phyloP scores from a whole-genome alignment of 257 asterid species.

The Jacaranda mimosifolia region DNA sequence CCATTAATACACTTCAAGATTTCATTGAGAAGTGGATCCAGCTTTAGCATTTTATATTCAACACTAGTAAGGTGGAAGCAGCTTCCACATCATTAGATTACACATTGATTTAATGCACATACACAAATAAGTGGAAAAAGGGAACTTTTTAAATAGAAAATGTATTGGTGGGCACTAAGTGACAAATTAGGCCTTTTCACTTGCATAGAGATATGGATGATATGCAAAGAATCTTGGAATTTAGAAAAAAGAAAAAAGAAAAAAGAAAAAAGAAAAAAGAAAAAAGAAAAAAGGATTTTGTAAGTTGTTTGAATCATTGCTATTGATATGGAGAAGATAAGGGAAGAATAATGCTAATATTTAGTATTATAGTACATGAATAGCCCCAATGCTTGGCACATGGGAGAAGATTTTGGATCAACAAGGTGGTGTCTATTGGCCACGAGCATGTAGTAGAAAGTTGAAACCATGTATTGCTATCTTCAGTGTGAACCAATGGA shows the following conservation, averaged over 20 bases:
- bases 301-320: slow-evolving; percentile 42
- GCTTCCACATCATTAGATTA: slow-evolving; percentile 35
- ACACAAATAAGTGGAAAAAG: neutral
- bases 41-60: slow-evolving; percentile 13
- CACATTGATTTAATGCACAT: neutral
- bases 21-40: slow-evolving; percentile 5
- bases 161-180: slow-evolving; percentile 34
- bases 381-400: slow-evolving; percentile 40
- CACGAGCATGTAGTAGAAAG: slow-evolving; percentile 49
- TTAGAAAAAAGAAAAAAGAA: neutral
- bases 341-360: slow-evolving; percentile 34
- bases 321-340: slow-evolving; percentile 43
- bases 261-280: too few species aligned
- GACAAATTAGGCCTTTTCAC: slow-evolving; percentile 59
- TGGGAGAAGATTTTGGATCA: slow-evolving; percentile 29
- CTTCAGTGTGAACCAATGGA: neutral
- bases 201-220: slow-evolving; percentile 45
- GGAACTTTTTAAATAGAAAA: neutral
- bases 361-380: slow-evolving; percentile 22
- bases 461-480: slow-evolving; percentile 37
- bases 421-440: slow-evolving; percentile 31
- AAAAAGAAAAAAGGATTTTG: too few species aligned
- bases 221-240: slow-evolving; percentile 49
- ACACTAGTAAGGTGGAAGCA: slow-evolving; percentile 13
- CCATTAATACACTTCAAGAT: neutral